Base-by-base conservation (phyloP, 2,329 filamentous ascomycete species). In the Phyllosticta citrichinensis region DNA sequence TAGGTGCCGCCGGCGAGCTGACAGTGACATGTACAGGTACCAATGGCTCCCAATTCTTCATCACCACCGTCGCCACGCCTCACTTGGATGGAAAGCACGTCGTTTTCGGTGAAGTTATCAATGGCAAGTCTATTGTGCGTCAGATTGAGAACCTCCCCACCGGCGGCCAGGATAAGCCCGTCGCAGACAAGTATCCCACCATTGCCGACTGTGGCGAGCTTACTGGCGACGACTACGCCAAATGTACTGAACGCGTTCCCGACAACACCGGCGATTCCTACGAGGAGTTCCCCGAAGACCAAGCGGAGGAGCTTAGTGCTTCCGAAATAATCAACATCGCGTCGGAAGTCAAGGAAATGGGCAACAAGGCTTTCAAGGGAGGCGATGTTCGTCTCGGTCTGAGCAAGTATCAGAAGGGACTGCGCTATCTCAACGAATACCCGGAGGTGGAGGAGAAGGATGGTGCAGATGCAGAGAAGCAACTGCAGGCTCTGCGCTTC, bases 1-100 rank as follows among this genome's bases (percentile, higher is more conserved):
- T 22, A 19, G n/a, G 12, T 51, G 20, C 10, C n/a, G 5, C 40
- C 52, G 14, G 10, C 20, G 20, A 47, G 40, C 17, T 63, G 33
- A 20, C 17, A 60, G 12, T n/a, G 55, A 87, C 27, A 8, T n/a
- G 40, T 8, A n/a, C 40, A 47, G 40, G 87, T 68, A 96, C 94
- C 74, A 99, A 99, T 74, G 94, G 94, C 70, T 95, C 89, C 57
- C 94, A 99, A 72, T 99, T 99, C 83, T 99, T 99, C 83, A 81
- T 97, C 69, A 99, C 94, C 56, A 97, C 94, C 17, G 90, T 96
- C 30, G 82, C 87, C n/a, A 97, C 94, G 14, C 92, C 91, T 55
- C 94, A 97, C 74, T 84, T 97, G 50, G 92, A 99, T 74, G 85
- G 85, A 73, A 99, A 99, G 81, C 93, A 99, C 77, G 94, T 97